Conservation (phyloP, 164 flowering plant species). For the Magnolia officinalis region DNA sequence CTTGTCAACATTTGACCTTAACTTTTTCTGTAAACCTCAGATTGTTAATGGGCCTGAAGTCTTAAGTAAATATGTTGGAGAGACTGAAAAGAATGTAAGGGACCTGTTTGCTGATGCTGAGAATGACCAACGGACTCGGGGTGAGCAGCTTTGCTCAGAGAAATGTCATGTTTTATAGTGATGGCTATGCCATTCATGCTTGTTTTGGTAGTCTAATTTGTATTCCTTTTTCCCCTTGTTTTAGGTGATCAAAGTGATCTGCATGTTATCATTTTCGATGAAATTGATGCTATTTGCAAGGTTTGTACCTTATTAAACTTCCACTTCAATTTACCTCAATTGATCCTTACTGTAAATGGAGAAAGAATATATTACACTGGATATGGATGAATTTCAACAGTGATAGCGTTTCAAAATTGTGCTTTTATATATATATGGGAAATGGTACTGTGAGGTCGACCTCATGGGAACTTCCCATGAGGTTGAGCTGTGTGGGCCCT, state of each 20-base stretch:
- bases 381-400: too few relatives aligned
- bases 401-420: not conserved
- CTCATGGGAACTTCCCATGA: too few relatives aligned
- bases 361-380: too few relatives aligned
- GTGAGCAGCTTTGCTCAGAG: conserved; percentile 19
- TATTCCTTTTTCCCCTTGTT: conserved; percentile 9
- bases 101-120: conserved; percentile 82
- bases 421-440: not conserved
- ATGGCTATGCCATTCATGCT: not conserved
- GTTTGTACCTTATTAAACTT: conserved; percentile 20
- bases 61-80: conserved; percentile 69
- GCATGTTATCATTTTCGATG: conserved; percentile 81
- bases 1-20: not conserved
- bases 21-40: conserved; percentile 22
- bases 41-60: conserved; percentile 81
- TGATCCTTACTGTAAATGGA: not conserved
- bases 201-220: not conserved
- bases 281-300: conserved; percentile 83
- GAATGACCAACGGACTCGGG: conserved; percentile 52
- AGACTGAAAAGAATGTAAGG: conserved; percentile 67
- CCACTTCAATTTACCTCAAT: not conserved
- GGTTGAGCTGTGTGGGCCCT: too few relatives aligned
- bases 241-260: conserved; percentile 73
- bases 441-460: too few relatives aligned
- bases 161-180: not conserved